Conservation (phyloP, 345 rosid genomes). For the Corchorus capsularis region DNA sequence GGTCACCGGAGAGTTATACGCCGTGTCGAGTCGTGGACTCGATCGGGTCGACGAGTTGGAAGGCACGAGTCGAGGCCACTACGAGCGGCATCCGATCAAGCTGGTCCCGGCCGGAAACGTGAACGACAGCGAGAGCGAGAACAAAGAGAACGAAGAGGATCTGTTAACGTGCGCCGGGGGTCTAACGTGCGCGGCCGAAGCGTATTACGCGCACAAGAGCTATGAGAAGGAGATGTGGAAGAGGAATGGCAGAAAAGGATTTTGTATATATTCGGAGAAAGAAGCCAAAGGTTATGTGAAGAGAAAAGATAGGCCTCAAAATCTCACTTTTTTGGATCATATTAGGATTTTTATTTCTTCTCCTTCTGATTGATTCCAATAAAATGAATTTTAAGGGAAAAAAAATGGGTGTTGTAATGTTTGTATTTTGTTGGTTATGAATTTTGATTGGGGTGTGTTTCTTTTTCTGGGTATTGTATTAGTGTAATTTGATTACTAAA, state of each 20-base stretch:
- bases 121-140: background rate
- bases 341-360: constrained; percentile 58
- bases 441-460: background rate
- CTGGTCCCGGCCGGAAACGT: constrained; percentile 12
- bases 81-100: constrained; percentile 50
- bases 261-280: constrained; percentile 49
- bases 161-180: background rate
- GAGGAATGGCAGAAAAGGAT: constrained; percentile 48
- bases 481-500: background rate
- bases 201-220: constrained; percentile 64
- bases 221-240: constrained; percentile 67
- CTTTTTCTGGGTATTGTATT: no score
- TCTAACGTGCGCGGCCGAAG: constrained; percentile 45
- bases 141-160: background rate
- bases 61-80: constrained; percentile 66
- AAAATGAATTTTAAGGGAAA: no score
- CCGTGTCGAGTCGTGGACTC: constrained; percentile 59
- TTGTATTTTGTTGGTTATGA: background rate
- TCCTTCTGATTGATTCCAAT: constrained; percentile 29
- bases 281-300: constrained; percentile 75
- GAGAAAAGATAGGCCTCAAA: constrained; percentile 66
- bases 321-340: constrained; percentile 70
- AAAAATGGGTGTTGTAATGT: background rate
- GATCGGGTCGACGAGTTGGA: constrained; percentile 72
- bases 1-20: constrained; percentile 77